Evolutionary conservation across 768 basidiomycete species (phyloP).

Genomic region (Amanita jacksonii): DNA sequence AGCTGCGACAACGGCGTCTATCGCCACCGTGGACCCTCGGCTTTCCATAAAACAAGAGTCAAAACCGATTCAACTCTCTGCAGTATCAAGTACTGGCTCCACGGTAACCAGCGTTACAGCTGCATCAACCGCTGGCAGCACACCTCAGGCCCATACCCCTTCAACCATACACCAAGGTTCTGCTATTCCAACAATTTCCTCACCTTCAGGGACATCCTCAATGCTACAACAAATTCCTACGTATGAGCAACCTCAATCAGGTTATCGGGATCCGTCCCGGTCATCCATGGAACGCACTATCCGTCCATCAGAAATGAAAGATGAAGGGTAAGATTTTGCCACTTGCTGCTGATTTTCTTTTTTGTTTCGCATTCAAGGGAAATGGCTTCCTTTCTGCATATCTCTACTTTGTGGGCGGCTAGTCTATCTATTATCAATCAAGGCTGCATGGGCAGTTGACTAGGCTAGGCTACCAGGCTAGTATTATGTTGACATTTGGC

Average conservation of each 20-base stretch:
- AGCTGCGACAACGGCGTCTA: conserved; percentile 11
- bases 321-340: conserved; percentile 85
- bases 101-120: conserved; percentile 10
- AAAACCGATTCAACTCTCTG: conserved; percentile 14
- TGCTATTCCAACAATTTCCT: background rate
- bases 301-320: conserved; percentile 88
- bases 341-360: conserved; percentile 17
- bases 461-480: conserved; percentile 22
- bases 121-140: conserved; percentile 11
- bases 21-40: conserved; percentile 10
- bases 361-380: conserved; percentile 12
- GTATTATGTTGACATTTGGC: conserved; percentile 7
- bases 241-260: conserved; percentile 58
- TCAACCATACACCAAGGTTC: conserved; percentile 8
- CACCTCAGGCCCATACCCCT: conserved; percentile 8
- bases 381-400: background rate
- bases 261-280: conserved; percentile 32
- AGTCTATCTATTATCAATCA: conserved; percentile 7
- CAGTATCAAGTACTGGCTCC: conserved; percentile 12
- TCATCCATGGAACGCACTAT: conserved; percentile 56
- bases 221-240: conserved; percentile 62
- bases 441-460: conserved; percentile 16
- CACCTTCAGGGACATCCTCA: conserved; percentile 18
- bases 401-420: conserved; percentile 15
- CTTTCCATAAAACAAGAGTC: conserved; percentile 2